Evolutionary conservation across 768 basidiomycete genomes (phyloP).

Genomic region (Lactifluus subvellereus): DNA sequence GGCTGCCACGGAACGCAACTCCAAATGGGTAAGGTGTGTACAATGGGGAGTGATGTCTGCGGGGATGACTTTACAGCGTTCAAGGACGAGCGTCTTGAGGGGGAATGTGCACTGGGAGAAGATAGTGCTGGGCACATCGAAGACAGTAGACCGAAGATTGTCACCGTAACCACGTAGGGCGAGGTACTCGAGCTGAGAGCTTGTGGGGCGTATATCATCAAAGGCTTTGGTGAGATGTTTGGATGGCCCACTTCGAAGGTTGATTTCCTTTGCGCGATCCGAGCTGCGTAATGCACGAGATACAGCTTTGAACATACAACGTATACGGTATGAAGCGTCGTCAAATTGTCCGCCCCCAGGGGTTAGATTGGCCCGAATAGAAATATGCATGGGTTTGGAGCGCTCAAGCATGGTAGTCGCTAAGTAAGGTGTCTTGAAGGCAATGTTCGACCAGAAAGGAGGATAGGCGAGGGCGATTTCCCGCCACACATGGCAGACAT

Average conservation of each 20-base stretch:
- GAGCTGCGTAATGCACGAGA: slow-evolving; percentile 23
- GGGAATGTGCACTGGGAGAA: slow-evolving; percentile 14
- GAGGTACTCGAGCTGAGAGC: slow-evolving; percentile 17
- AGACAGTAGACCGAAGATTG: slow-evolving; percentile 9
- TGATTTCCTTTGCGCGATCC: slow-evolving; percentile 22
- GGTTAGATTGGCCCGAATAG: slow-evolving; percentile 19
- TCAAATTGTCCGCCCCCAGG: slow-evolving; percentile 12
- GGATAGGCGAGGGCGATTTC: slow-evolving; percentile 22
- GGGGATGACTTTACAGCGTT: slow-evolving; percentile 16
- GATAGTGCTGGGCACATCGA: slow-evolving; percentile 15
- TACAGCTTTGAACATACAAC: slow-evolving; percentile 16
- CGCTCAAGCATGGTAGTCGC: slow-evolving; percentile 25
- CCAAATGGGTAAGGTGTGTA: slow-evolving; percentile 18
- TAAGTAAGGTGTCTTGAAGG: slow-evolving; percentile 20
- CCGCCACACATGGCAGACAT: slow-evolving; percentile 23
- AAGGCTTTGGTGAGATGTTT: slow-evolving; percentile 19
- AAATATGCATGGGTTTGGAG: slow-evolving; percentile 17
- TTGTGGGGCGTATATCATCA: slow-evolving; percentile 14
- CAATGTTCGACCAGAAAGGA: slow-evolving; percentile 22
- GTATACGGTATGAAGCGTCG: slow-evolving; percentile 6
- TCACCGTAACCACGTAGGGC: slow-evolving; percentile 17
- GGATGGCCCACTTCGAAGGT: slow-evolving; percentile 15
- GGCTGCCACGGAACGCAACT: slow-evolving; percentile 15
- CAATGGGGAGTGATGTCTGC: slow-evolving; percentile 15
- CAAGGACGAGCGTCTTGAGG: slow-evolving; percentile 19